A percentile compares a stretch with the other conserved stretches of the same genome.
phyloP scores from a whole-genome alignment of 2,329 filamentous ascomycete genomes.

The Trichoderma aggressivum region DNA sequence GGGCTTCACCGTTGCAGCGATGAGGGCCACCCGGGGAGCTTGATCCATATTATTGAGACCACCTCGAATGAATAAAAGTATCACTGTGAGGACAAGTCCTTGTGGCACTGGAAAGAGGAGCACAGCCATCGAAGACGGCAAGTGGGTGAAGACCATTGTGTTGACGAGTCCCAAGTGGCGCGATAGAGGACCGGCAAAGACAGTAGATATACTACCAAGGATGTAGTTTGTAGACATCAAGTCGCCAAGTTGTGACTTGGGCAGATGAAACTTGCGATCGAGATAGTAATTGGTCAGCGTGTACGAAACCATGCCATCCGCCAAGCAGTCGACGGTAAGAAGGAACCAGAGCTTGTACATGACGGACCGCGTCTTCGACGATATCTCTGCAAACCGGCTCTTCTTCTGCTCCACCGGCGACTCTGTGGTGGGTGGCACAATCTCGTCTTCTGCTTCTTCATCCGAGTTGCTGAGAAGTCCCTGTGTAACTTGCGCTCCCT shows the following conservation, averaged over 20 bases:
- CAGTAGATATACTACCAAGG: conserved; percentile 49
- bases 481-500: conserved; percentile 15
- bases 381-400: conserved; percentile 51
- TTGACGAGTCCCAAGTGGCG: conserved; percentile 59
- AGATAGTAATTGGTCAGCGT: conserved; percentile 58
- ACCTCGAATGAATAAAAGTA: conserved; percentile 56
- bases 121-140: conserved; percentile 61
- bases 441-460: conserved; percentile 22
- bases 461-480: conserved; percentile 27
- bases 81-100: conserved; percentile 49
- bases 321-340: conserved; percentile 60
- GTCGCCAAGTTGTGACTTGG: conserved; percentile 58
- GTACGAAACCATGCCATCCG: conserved; percentile 62
- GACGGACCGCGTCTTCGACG: conserved; percentile 51
- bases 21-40: conserved; percentile 62
- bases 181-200: conserved; percentile 57
- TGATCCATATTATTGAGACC: conserved; percentile 69
- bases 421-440: neutral
- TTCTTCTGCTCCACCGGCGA: neutral
- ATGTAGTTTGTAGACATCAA: conserved; percentile 54
- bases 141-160: conserved; percentile 61
- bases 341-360: conserved; percentile 66
- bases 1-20: conserved; percentile 62
- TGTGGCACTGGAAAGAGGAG: conserved; percentile 56
- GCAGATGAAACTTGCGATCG: conserved; percentile 51